Evolutionary conservation across 2,329 filamentous ascomycete genomes (phyloP).

Genomic region (Catunica adiposa): DNA sequence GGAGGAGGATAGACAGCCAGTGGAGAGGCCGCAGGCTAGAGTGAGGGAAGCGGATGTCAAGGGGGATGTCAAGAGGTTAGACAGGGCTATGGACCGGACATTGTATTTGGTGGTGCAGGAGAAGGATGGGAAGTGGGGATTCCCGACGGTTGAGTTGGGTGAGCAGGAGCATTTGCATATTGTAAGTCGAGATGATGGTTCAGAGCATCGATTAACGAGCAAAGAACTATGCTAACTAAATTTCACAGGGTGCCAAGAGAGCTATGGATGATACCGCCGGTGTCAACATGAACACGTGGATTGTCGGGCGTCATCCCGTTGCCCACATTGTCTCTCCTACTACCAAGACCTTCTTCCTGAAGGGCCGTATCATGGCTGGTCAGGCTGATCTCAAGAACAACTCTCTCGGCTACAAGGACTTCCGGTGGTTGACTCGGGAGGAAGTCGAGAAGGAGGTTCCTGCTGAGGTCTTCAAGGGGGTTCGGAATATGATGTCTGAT

Average conservation of each 20-base stretch:
- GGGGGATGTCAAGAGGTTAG: conserved; percentile 60
- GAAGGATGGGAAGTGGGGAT: conserved; percentile 55
- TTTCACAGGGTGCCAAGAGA: conserved; percentile 57
- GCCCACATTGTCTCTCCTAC: conserved; percentile 57
- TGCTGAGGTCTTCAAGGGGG: conserved; percentile 51
- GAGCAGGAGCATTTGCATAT: conserved; percentile 63
- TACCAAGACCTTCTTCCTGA: conserved; percentile 88
- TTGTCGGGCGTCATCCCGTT: conserved; percentile 78
- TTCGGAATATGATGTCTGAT: conserved; percentile 72
- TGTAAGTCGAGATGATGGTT: conserved; percentile 36
- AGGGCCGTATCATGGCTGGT: conserved; percentile 91
- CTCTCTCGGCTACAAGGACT: conserved; percentile 58
- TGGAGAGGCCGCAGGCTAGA: conserved; percentile 55
- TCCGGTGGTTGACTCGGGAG: conserved; percentile 82
- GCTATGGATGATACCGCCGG: conserved; percentile 64
- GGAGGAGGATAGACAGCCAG: conserved; percentile 42
- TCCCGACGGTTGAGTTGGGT: conserved; percentile 56
- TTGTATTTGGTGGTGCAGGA: conserved; percentile 75
- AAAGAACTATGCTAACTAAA: conserved; percentile 10
- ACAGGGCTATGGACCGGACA: conserved; percentile 63
- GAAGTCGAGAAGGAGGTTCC: conserved; percentile 58
- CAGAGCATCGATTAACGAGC: no score
- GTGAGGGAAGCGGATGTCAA: conserved; percentile 62
- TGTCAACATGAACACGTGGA: conserved; percentile 97
- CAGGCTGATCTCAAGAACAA: conserved; percentile 68